phyloP scores from a whole-genome alignment of 306 rosid species.

The Nissolia schottii region DNA sequence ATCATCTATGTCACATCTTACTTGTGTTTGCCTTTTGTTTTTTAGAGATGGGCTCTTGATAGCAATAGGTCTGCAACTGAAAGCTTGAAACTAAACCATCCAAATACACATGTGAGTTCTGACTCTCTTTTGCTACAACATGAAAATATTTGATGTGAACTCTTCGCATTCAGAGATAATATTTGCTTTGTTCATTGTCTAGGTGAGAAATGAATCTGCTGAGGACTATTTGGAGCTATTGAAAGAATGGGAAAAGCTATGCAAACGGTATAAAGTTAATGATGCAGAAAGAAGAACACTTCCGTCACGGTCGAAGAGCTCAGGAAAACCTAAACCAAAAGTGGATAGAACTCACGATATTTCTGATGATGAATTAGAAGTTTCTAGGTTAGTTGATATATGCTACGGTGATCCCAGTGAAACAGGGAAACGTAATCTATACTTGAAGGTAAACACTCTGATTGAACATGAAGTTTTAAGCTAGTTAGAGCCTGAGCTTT shows the following conservation, averaged over 20 bases:
- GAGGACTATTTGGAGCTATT: constrained; percentile 73
- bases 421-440: constrained; percentile 50
- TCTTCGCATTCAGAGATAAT: constrained; percentile 5
- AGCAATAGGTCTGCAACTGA: constrained; percentile 57
- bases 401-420: constrained; percentile 78
- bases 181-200: constrained; percentile 15
- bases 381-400: constrained; percentile 65
- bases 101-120: constrained; percentile 63
- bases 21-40: constrained; percentile 21
- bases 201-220: constrained; percentile 92
- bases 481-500: background rate
- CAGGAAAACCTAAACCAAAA: constrained; percentile 18
- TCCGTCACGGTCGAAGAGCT: constrained; percentile 29
- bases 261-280: constrained; percentile 46
- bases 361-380: constrained; percentile 48
- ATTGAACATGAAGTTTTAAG: background rate
- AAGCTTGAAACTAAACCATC: constrained; percentile 81
- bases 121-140: constrained; percentile 13
- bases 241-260: constrained; percentile 85
- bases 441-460: constrained; percentile 58
- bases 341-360: constrained; percentile 19
- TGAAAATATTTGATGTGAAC: background rate
- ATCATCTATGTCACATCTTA: constrained; percentile 17
- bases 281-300: constrained; percentile 23
- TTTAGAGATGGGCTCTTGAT: constrained; percentile 92